Conservation (phyloP, 345 rosid species). For the Pistacia integerrima region DNA sequence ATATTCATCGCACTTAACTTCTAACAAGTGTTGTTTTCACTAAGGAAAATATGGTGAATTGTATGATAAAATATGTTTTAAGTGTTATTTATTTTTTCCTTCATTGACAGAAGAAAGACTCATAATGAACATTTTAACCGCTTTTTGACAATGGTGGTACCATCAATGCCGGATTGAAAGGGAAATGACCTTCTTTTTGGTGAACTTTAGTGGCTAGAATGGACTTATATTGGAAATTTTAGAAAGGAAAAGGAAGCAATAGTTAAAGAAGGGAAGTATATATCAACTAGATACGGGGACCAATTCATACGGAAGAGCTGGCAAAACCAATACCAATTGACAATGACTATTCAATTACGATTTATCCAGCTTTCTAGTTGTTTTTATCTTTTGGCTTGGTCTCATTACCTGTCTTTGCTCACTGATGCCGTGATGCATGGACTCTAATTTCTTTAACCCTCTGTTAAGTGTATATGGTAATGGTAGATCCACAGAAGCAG, state of each 20-base stretch:
- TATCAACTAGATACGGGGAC: slow-evolving; percentile 14
- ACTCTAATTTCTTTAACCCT: not conserved
- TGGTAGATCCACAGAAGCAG: slow-evolving; percentile 5
- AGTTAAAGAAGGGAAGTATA: not conserved
- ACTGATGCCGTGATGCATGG: too few species aligned
- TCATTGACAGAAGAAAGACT: not conserved
- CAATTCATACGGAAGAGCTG: slow-evolving; percentile 13
- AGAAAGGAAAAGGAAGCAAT: not conserved
- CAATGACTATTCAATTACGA: slow-evolving; percentile 6
- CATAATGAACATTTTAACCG: not conserved
- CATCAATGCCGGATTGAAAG: not conserved
- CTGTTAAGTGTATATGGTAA: not conserved
- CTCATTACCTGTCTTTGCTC: slow-evolving; percentile 4
- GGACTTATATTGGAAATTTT: not conserved
- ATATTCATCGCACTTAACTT: too few species aligned
- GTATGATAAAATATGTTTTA: too few species aligned
- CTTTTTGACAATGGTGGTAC: not conserved
- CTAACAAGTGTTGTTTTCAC: too few species aligned
- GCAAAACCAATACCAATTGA: slow-evolving; percentile 13
- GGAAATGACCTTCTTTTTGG: not conserved
- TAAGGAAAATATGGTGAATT: too few species aligned
- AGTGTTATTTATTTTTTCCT: too few species aligned
- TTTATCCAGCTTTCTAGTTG: not conserved
- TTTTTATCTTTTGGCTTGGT: slow-evolving; percentile 8
- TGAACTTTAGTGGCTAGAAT: not conserved